Evolutionary conservation across 1,284 basidiomycete species (phyloP).

Genomic region (Phylloboletellus chloephorus): DNA sequence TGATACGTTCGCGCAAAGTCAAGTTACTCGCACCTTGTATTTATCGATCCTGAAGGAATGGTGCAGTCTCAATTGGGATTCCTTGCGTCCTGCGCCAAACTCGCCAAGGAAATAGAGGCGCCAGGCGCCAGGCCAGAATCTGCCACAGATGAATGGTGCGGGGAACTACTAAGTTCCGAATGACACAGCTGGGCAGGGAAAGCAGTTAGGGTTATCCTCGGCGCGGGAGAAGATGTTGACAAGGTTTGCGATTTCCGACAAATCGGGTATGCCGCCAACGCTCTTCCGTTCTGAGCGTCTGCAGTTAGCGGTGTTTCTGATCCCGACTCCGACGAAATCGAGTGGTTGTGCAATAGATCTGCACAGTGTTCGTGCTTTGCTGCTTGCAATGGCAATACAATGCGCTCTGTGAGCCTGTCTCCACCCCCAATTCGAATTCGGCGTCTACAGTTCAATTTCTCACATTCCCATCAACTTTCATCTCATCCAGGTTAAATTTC

Average conservation of each 20-base stretch:
- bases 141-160: background rate
- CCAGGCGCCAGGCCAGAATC: no score
- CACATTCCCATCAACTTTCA: background rate
- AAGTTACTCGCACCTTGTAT: background rate
- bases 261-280: constrained; percentile 1
- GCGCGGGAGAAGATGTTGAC: constrained; percentile 3
- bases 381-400: background rate
- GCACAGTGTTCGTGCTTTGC: no score
- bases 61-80: no score
- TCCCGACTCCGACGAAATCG: no score
- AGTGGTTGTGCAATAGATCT: no score
- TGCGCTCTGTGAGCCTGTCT: background rate
- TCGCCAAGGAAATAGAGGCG: no score
- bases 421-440: background rate
- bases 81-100: background rate
- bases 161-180: background rate
- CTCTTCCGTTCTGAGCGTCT: no score
- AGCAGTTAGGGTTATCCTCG: background rate
- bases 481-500: constrained; percentile 3
- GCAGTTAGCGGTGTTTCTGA: no score
- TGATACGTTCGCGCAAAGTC: background rate
- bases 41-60: no score
- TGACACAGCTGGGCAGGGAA: constrained; percentile 1
- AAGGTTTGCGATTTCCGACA: constrained; percentile 10
- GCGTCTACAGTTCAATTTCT: constrained; percentile 17